A percentile compares a stretch with the other conserved stretches of the same genome.
Conservation (phyloP, 805 yeast genomes). For the Wickerhamiella shivajii region DNA sequence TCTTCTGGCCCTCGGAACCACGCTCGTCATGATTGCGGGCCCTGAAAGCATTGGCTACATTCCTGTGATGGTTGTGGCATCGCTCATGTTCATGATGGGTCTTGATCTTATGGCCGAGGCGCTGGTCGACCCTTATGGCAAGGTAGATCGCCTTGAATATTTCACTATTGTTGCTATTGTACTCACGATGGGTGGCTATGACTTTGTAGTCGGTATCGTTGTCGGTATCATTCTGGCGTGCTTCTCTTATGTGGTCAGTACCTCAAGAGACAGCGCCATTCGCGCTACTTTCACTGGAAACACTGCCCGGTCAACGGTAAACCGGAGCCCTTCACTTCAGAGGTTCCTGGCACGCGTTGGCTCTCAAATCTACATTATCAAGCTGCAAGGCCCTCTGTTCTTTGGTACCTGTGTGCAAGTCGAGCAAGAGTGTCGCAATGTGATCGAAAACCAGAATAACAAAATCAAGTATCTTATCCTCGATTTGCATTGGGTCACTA, state of each 20-base stretch:
- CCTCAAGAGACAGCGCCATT: slow-evolving; percentile 71
- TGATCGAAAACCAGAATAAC: slow-evolving; percentile 35
- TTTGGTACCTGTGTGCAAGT: slow-evolving; percentile 93
- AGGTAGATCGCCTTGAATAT: slow-evolving; percentile 64
- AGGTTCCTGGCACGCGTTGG: slow-evolving; percentile 76
- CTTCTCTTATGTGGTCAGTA: slow-evolving; percentile 86
- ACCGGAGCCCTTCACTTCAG: slow-evolving; percentile 80
- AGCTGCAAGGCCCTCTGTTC: slow-evolving; percentile 76
- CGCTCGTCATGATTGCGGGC: slow-evolving; percentile 68
- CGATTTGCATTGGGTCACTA: slow-evolving; percentile 68
- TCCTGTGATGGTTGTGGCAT: slow-evolving; percentile 92
- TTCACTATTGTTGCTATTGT: slow-evolving; percentile 73
- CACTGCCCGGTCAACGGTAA: slow-evolving; percentile 81
- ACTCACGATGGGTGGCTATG: slow-evolving; percentile 90
- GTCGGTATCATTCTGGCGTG: slow-evolving; percentile 88
- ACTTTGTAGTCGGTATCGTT: slow-evolving; percentile 83
- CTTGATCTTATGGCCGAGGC: slow-evolving; percentile 83
- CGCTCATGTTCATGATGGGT: slow-evolving; percentile 79
- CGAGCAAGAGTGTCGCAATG: slow-evolving; percentile 53
- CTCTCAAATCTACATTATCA: slow-evolving; percentile 74
- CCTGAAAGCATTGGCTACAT: slow-evolving; percentile 87
- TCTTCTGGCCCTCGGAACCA: slow-evolving; percentile 73
- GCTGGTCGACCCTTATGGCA: slow-evolving; percentile 67
- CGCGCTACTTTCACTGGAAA: slow-evolving; percentile 73
- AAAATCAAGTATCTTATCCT: slow-evolving; percentile 65